Percentiles rank a stretch among this genome's conserved stretches.
Evolutionary conservation across 129 eudicot species (phyloP).

Genomic region (Flaveria trinervia): DNA sequence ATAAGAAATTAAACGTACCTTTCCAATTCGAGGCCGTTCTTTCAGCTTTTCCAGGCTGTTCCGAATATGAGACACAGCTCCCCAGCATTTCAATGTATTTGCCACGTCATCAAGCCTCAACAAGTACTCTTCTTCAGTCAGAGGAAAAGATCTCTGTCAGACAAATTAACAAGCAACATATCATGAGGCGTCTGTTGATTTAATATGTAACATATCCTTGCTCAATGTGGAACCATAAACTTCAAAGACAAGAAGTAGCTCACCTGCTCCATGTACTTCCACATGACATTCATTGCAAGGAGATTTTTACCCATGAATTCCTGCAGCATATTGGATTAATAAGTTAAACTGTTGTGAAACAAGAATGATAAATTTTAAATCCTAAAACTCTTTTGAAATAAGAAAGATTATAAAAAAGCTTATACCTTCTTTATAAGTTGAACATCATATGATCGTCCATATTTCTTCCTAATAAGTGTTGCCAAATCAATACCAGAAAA

Average conservation of each 20-base stretch:
- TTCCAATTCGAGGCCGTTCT: conserved; percentile 97
- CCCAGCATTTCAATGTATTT: conserved; percentile 91
- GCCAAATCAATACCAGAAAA: conserved; percentile 95
- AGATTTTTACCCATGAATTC: conserved; percentile 99
- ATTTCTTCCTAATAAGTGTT: conserved; percentile 85
- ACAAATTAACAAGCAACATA: conserved; percentile 12
- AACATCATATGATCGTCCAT: conserved; percentile 93
- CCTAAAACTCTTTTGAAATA: neutral
- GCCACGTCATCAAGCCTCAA: conserved; percentile 99
- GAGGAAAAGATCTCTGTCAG: conserved; percentile 87
- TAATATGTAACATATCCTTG: conserved; percentile 5
- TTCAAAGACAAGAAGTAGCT: conserved; percentile 18
- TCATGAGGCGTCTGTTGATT: neutral
- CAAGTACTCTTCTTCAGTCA: conserved; percentile 94
- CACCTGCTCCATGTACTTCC: conserved; percentile 93
- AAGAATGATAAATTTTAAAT: neutral
- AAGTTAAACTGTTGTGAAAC: neutral
- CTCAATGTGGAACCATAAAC: neutral
- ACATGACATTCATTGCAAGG: conserved; percentile 97
- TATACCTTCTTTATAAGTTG: conserved; percentile 92
- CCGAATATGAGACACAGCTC: conserved; percentile 97
- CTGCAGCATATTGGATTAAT: conserved; percentile 40
- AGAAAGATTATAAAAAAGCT: neutral
- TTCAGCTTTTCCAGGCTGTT: conserved; percentile 70
- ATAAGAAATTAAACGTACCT: conserved; percentile 46